Conservation (phyloP, 352 stramenopile genomes). For the Phytophthora lateralis region DNA sequence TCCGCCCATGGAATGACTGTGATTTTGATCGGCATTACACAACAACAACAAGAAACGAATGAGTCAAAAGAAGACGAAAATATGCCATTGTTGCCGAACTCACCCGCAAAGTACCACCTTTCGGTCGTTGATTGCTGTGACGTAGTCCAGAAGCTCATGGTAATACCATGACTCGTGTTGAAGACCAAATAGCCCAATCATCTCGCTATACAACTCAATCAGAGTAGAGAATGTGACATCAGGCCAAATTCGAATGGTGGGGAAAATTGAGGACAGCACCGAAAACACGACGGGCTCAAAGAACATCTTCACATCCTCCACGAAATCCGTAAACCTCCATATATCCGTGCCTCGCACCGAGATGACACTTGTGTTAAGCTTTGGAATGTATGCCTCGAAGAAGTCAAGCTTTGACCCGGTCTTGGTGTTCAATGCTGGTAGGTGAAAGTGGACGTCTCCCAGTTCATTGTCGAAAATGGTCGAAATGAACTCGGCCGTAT, state of each 20-base stretch:
- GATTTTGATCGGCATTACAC: constrained; percentile 8
- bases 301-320: constrained; percentile 93
- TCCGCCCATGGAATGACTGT: constrained; percentile 79
- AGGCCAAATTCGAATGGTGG: constrained; percentile 92
- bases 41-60: no score
- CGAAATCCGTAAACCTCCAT: constrained; percentile 89
- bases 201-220: constrained; percentile 87
- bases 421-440: constrained; percentile 80
- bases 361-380: constrained; percentile 86
- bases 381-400: constrained; percentile 78
- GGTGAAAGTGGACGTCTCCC: constrained; percentile 52
- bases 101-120: constrained; percentile 83
- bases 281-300: constrained; percentile 90
- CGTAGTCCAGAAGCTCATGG: constrained; percentile 85
- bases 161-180: constrained; percentile 90
- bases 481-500: constrained; percentile 70
- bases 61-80: no score
- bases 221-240: constrained; percentile 89
- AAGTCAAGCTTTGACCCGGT: constrained; percentile 87
- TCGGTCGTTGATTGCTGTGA: constrained; percentile 75
- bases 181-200: constrained; percentile 87
- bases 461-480: constrained; percentile 63
- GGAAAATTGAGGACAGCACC: constrained; percentile 88
- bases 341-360: constrained; percentile 90
- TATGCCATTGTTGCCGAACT: no score